Evolutionary conservation across 2,329 filamentous ascomycete species (phyloP), one percentile per base, ranked within the genome.

Genomic region (Lojkania enalia): DNA sequence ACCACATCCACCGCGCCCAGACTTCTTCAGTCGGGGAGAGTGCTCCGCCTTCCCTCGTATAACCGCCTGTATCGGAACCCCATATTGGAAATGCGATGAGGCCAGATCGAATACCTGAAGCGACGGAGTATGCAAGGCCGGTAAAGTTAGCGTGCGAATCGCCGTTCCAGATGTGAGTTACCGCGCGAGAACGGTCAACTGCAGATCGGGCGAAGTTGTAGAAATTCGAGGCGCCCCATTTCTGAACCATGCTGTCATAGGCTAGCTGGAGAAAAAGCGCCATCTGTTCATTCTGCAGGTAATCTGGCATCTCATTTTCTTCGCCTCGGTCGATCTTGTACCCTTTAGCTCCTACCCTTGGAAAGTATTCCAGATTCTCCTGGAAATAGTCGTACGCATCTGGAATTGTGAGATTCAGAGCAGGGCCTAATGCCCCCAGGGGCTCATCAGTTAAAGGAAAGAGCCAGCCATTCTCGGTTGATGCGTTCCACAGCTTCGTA

Each of bases 1-100:
- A 70, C 60, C 67, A 66, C 70, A 73, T 74, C 70, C 67, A 70
- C 12, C 66, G 41, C 12, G 64, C 64, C 64, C 64, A 69, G 6
- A 69, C 49, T 43, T 70, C 66, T 20, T 64, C 63, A 2, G 49
- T 57, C 2, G 66, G 64, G 6, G 51, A 41, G n/a, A 49, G 27
- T 7, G 49, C 49, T 11, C 49, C 25, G 9, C 33, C 46, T 18
- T 55, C 53, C 15, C 65, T 52, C 1, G 61, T 46, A 51, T 69
- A 70, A 2, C 67, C 67, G 14, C 67, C 66, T 1, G 64, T 66
- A 47, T 70, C 66, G n/a, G 55, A 58, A 7, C 61, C 63, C 66
- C 67, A 69, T 35, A 63, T 55, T 4, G 54, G 50, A 40, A 67
- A 70, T 9, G 59, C 57, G 9, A 69, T 42, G 1, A 70, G 48